phyloP scores from a whole-genome alignment of 2,329 filamentous ascomycete species.

The Paracorniculantispora psalliotae region DNA sequence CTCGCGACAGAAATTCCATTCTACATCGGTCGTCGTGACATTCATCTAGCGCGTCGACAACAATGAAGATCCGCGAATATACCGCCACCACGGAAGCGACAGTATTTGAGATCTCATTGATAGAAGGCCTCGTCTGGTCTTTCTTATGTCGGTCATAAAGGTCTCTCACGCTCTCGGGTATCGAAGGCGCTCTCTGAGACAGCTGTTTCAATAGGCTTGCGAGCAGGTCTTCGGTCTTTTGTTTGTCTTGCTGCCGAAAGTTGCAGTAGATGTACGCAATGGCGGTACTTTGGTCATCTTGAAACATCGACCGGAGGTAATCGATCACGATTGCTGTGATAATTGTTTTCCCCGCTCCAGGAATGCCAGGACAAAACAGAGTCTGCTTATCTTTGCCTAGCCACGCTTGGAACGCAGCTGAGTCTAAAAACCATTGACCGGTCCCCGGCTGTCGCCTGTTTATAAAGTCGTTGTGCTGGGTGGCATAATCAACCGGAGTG shows the following conservation, averaged over 20 bases:
- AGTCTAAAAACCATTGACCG: conserved; percentile 38
- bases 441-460: conserved; percentile 35
- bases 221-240: conserved; percentile 28
- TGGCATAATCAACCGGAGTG: too few species aligned
- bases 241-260: conserved; percentile 33
- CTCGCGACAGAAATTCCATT: background rate
- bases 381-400: conserved; percentile 18
- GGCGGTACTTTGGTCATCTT: conserved; percentile 22
- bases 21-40: background rate
- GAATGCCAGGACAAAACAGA: conserved; percentile 35
- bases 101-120: background rate
- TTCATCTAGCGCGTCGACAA: conserved; percentile 25
- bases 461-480: too few species aligned
- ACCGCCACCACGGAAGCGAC: background rate
- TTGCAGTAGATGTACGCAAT: conserved; percentile 45
- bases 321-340: background rate
- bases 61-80: conserved; percentile 14
- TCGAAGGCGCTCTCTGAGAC: conserved; percentile 14
- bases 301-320: conserved; percentile 13
- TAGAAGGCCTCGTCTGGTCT: background rate
- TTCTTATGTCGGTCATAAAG: conserved; percentile 16
- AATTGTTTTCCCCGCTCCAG: conserved; percentile 10
- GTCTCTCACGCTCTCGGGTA: conserved; percentile 24
- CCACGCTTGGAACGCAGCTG: conserved; percentile 28
- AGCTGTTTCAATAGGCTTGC: conserved; percentile 35